phyloP scores from a whole-genome alignment of 2,329 filamentous ascomycete species.

The Epichloe baconii region DNA sequence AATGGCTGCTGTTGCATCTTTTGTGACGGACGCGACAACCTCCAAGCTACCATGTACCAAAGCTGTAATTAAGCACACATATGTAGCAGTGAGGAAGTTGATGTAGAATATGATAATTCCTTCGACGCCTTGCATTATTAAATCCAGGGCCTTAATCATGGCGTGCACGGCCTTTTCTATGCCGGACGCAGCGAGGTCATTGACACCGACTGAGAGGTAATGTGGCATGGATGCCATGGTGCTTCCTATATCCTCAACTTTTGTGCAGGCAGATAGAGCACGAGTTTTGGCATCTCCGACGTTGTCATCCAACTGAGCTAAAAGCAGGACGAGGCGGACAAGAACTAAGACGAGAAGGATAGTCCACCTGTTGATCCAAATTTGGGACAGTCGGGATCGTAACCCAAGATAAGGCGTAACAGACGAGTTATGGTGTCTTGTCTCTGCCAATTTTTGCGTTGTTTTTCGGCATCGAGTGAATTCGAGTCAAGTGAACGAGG shows the following conservation, averaged over 20 bases:
- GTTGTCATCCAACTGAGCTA: slow-evolving; percentile 58
- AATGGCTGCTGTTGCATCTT: slow-evolving; percentile 38
- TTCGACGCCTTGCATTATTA: slow-evolving; percentile 73
- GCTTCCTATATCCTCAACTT: slow-evolving; percentile 86
- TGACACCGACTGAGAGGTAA: slow-evolving; percentile 81
- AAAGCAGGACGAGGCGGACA: slow-evolving; percentile 63
- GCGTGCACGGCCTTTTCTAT: slow-evolving; percentile 71
- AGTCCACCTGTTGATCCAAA: slow-evolving; percentile 98
- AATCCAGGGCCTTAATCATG: slow-evolving; percentile 63
- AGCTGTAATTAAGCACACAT: slow-evolving; percentile 77
- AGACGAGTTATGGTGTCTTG: slow-evolving; percentile 25
- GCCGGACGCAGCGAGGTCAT: slow-evolving; percentile 66
- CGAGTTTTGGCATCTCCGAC: slow-evolving; percentile 64
- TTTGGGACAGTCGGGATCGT: slow-evolving; percentile 77
- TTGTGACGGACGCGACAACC: slow-evolving; percentile 42
- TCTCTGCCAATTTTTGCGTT: slow-evolving; percentile 8
- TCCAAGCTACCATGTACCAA: slow-evolving; percentile 69
- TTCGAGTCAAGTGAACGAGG: slow-evolving; percentile 16
- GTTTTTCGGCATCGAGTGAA: slow-evolving; percentile 22
- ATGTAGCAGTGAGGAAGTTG: slow-evolving; percentile 81
- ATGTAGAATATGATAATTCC: slow-evolving; percentile 85
- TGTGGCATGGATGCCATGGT: slow-evolving; percentile 97
- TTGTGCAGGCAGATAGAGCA: slow-evolving; percentile 78
- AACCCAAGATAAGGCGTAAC: slow-evolving; percentile 88
- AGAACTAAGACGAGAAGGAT: slow-evolving; percentile 78